Percentiles rank a stretch among this genome's conserved stretches.
Conservation (phyloP, 1,284 basidiomycete species). For the Moniliophthora roreri region DNA sequence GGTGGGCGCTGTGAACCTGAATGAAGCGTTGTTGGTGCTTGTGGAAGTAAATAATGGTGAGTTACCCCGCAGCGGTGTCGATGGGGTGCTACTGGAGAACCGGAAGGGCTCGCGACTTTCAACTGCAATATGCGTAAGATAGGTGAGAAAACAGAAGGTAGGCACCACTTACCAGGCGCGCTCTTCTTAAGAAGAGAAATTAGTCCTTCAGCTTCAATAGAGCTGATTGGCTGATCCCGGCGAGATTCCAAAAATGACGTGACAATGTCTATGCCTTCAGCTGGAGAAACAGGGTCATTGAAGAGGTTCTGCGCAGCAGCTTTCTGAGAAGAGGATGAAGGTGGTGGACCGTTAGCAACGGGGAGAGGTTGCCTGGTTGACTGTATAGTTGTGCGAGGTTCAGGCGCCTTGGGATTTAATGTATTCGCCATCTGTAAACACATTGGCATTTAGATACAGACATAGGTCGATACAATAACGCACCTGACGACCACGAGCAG, state of each 20-base stretch:
- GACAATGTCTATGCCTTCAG: conserved; percentile 32
- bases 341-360: not conserved
- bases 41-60: conserved; percentile 32
- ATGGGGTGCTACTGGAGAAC: conserved; percentile 47
- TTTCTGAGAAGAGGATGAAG: not conserved
- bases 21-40: conserved; percentile 19
- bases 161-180: conserved; percentile 24
- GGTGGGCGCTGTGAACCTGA: conserved; percentile 23
- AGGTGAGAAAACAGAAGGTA: not conserved
- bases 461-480: conserved; percentile 7
- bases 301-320: not conserved
- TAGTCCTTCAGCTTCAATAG: conserved; percentile 53
- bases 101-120: conserved; percentile 53
- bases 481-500: conserved; percentile 32
- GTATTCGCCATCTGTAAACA: not conserved
- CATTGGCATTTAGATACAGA: conserved; percentile 9
- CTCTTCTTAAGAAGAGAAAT: conserved; percentile 48
- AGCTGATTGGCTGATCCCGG: conserved; percentile 44
- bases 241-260: conserved; percentile 43
- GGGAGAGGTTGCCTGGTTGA: not conserved
- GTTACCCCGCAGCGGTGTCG: conserved; percentile 42
- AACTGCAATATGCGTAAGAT: conserved; percentile 15
- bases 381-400: conserved; percentile 8
- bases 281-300: not conserved
- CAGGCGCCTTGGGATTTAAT: conserved; percentile 5